Evolutionary conservation across 139 green algal genomes (phyloP), one percentile per base, ranked within the genome.

Genomic region (Coccomyxa sp.): DNA sequence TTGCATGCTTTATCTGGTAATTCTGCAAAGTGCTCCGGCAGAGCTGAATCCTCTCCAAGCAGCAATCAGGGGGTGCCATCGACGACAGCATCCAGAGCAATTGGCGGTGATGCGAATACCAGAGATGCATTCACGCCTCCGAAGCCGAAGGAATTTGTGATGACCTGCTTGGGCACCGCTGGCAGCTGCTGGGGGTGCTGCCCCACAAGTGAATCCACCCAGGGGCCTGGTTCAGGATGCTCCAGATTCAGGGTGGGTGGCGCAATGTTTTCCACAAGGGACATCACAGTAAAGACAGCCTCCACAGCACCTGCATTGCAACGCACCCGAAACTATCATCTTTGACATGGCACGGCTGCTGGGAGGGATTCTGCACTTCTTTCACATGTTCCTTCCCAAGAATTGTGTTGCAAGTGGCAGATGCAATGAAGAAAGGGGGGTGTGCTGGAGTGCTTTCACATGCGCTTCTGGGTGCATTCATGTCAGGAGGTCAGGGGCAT

Each of bases 101-200:
- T 58, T 0, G 90, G 88, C 58, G 90, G 84, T n/a, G 86, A 85
- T 13, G 86, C 79, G 71, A 98, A 95, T 57, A 97, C 77, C 51
- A 99, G 79, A 1, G 82, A 89, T 12, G 91, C 93, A 86, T 99
- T 99, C 10, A 92, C 96, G 28, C 96, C 96, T 0, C 96, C 96
- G 89, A 99, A 99, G 0, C 96, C 96, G 85, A 99, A 99, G 25
- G 91, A 96, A 89, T 99, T 99, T 76, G 88, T 93, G 78, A 98
- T 82, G 16, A 89, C 96, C 0, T 90, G 94, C 3, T 84, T 84
- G 0, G 87, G 81, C 0, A 82, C 82, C 28, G 58, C 66, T 0
- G 77, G 66, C 17, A 91, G 79, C 77, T 80, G 51, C 14, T 76
- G n/a, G n/a, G 83, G 25, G 0, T 16, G 3, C 60, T 76, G 27